These are phyloP conservation scores for Oidiodendron maius DNA, from an alignment of 495 filamentous ascomycete species.

Conservation along the genomic window DNA sequence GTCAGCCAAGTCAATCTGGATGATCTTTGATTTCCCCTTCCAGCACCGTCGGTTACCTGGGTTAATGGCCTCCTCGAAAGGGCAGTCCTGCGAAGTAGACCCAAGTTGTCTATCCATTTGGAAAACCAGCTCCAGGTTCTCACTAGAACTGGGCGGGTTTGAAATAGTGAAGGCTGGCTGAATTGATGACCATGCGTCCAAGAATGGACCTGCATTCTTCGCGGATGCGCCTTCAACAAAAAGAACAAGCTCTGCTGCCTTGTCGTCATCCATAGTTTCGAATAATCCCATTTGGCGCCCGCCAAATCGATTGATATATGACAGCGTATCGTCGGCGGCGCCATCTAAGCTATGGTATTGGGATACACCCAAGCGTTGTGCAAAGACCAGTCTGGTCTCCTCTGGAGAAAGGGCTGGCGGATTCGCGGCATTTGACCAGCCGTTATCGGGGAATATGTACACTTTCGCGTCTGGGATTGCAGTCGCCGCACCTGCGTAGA, in stretches of 20 bases:
- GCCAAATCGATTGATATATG: slow-evolving; percentile 24
- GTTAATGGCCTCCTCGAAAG: slow-evolving; percentile 34
- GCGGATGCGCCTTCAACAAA: slow-evolving; percentile 40
- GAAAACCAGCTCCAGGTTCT: slow-evolving; percentile 28
- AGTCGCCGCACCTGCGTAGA: slow-evolving; percentile 27
- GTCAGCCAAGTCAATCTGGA: slow-evolving; percentile 16
- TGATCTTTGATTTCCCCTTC: slow-evolving; percentile 35
- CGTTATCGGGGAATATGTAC: slow-evolving; percentile 19
- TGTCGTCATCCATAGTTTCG: slow-evolving; percentile 22
- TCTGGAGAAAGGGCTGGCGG: slow-evolving; percentile 31
- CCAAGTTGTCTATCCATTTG: slow-evolving; percentile 25
- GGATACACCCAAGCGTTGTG: slow-evolving; percentile 31
- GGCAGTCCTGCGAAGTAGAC: slow-evolving; percentile 24
- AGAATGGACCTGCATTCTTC: slow-evolving; percentile 26
- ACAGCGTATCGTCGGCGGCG: slow-evolving; percentile 16
- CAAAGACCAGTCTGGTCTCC: slow-evolving; percentile 32
- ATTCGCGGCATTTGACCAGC: slow-evolving; percentile 19
- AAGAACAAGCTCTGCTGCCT: slow-evolving; percentile 40
- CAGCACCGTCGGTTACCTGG: slow-evolving; percentile 37
- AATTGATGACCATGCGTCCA: slow-evolving; percentile 17
- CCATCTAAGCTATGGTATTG: slow-evolving; percentile 21
- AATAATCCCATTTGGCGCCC: slow-evolving; percentile 30
- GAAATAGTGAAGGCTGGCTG: slow-evolving; percentile 37
- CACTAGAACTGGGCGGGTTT: slow-evolving; percentile 30
- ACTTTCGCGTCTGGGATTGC: slow-evolving; percentile 19